Percentiles rank a stretch among this genome's conserved stretches.
Conservation (phyloP, 179 eudicot genomes). For the Patellifolia procumbens region DNA sequence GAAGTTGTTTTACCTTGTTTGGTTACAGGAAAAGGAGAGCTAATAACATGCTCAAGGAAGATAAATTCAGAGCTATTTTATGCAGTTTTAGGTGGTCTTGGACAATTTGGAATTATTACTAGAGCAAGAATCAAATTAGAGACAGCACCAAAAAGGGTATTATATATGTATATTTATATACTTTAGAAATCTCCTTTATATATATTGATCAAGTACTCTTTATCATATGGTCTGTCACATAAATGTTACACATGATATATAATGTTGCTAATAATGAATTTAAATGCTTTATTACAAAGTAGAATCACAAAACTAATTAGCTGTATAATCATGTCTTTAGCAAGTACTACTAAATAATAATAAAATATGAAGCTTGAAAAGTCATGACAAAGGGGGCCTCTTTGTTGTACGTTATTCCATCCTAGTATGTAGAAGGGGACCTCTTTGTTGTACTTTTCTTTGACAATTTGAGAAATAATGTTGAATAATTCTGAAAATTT, state of each 20-base stretch:
- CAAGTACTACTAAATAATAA: not conserved
- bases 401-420: slow-evolving; percentile 23
- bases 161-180: not conserved
- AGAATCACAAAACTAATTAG: not conserved
- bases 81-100: slow-evolving; percentile 83
- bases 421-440: slow-evolving; percentile 5
- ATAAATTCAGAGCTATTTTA: slow-evolving; percentile 55
- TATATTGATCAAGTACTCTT: not conserved
- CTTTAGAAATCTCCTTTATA: not conserved
- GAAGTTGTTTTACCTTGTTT: not conserved
- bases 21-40: slow-evolving; percentile 75
- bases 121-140: slow-evolving; percentile 71
- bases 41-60: slow-evolving; percentile 59
- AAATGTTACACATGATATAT: slow-evolving; percentile 1
- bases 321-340: slow-evolving; percentile 15
- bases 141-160: slow-evolving; percentile 71
- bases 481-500: too few species aligned
- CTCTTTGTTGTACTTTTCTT: too few species aligned
- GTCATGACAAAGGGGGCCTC: slow-evolving; percentile 21
- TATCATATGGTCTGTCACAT: slow-evolving; percentile 11
- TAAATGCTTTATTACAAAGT: not conserved
- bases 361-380: slow-evolving; percentile 20
- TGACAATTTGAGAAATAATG: too few species aligned
- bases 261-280: not conserved
- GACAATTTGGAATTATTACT: slow-evolving; percentile 90